phyloP scores from a whole-genome alignment of 139 green algal species.

The Micractinium conductrix region DNA sequence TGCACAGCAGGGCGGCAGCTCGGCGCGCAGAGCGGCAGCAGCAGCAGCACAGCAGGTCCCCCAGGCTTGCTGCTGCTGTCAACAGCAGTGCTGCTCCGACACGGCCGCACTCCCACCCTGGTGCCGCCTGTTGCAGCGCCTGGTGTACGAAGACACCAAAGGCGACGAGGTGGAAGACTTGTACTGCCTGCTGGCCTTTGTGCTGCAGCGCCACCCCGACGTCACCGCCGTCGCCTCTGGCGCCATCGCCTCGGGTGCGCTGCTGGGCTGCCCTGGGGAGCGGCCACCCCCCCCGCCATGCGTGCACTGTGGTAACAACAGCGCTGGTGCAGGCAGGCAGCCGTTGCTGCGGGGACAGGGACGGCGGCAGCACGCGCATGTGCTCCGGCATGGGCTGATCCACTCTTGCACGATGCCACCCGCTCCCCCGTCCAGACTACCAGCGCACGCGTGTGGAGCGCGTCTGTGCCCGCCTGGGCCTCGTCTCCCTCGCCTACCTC shows the following conservation, averaged over 20 bases:
- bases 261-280: too few species aligned
- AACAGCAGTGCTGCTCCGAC: neutral
- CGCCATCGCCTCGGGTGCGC: constrained; percentile 82
- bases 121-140: constrained; percentile 37
- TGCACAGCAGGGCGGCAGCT: too few species aligned
- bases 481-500: constrained; percentile 91
- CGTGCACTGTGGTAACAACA: too few species aligned
- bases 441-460: constrained; percentile 95
- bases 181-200: constrained; percentile 71
- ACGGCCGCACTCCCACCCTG: too few species aligned
- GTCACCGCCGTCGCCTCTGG: constrained; percentile 84
- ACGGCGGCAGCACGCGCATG: too few species aligned
- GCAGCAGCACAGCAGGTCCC: neutral
- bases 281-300: too few species aligned
- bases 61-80: neutral
- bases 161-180: constrained; percentile 97
- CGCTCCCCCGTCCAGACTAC: constrained; percentile 78
- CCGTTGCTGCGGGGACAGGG: too few species aligned
- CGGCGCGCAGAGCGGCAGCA: neutral
- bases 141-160: constrained; percentile 70
- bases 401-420: neutral
- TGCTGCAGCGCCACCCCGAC: constrained; percentile 59
- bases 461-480: constrained; percentile 80
- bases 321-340: too few species aligned
- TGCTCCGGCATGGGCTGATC: too few species aligned